Percentiles rank a stretch among this genome's conserved stretches.
Evolutionary conservation across 1,284 basidiomycete species (phyloP).

Genomic region (Sporisorium exsertum): DNA sequence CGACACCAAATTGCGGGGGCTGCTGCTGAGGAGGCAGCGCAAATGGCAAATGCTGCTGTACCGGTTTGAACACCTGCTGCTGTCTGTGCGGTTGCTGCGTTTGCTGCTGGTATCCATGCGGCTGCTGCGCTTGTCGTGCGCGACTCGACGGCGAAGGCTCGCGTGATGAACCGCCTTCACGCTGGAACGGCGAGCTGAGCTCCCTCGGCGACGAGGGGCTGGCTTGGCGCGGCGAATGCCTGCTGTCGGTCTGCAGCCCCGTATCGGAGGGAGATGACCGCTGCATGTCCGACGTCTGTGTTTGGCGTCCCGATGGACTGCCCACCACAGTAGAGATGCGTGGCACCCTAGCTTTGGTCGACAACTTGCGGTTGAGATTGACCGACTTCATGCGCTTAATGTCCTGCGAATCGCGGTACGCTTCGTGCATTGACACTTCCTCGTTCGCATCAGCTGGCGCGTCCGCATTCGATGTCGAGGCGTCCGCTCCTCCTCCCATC

Average conservation of each 20-base stretch:
- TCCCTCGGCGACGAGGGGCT: slow-evolving; percentile 43
- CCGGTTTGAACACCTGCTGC: slow-evolving; percentile 41
- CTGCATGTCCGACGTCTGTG: slow-evolving; percentile 51
- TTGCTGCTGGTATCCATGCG: slow-evolving; percentile 33
- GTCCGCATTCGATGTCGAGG: slow-evolving; percentile 12
- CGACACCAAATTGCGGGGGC: slow-evolving; percentile 33
- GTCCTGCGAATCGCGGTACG: slow-evolving; percentile 86
- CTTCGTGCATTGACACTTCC: slow-evolving; percentile 67
- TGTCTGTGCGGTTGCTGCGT: slow-evolving; percentile 14
- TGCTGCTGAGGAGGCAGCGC: slow-evolving; percentile 66
- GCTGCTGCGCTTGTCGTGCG: slow-evolving; percentile 23
- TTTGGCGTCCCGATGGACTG: slow-evolving; percentile 78
- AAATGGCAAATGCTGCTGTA: slow-evolving; percentile 45
- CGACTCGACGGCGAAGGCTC: slow-evolving; percentile 37
- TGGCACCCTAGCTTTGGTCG: slow-evolving; percentile 88
- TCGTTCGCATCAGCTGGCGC: slow-evolving; percentile 17
- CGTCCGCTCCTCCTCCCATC: slow-evolving; percentile 18
- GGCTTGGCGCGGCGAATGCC: slow-evolving; percentile 35
- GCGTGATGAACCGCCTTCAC: slow-evolving; percentile 31
- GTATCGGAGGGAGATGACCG: slow-evolving; percentile 46
- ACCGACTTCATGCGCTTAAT: slow-evolving; percentile 93
- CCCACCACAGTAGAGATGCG: slow-evolving; percentile 96
- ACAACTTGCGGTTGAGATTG: slow-evolving; percentile 87
- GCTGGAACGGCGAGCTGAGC: slow-evolving; percentile 35
- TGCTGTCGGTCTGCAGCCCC: slow-evolving; percentile 29